Evolutionary conservation across 2,329 filamentous ascomycete genomes (phyloP), one percentile per base, ranked within the genome.

Genomic region (Coniella lustricola): DNA sequence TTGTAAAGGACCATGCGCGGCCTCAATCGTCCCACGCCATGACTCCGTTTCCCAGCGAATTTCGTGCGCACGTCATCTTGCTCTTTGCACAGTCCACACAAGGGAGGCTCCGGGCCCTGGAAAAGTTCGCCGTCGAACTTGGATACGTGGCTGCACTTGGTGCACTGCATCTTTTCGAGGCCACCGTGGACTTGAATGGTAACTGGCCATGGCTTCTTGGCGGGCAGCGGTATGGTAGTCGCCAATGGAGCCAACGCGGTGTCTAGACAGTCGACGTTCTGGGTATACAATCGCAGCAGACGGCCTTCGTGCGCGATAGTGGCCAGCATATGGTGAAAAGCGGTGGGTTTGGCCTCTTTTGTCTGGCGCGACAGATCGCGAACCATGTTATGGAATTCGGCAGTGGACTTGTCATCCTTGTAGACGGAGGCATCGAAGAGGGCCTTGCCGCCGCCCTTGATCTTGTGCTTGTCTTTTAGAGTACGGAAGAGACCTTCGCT

Each of bases 361-460:
- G 88, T 88, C 70, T 90, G 78, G 49, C 84, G 76, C 38, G 89
- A 89, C 59, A 98, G 78, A 60, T 87, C 84, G 62, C 90, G 85
- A 57, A 98, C 89, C 91, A 98, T 97, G 63, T 86, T 83, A 67
- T 98, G 93, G 65, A 98, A 98, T 10, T 86, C 88, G 20, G 86
- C 84, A 1, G 91, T 97, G 12, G 90, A 87, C 18, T 79, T 77
- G 64, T 94, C 85, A 71, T 95, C 87, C 66, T 89, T 90, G 72
- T 98, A 98, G 46, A 98, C 93, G 7, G 91, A 95, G 45, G 93
- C 93, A 69, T 98, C 93, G 62, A 98, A 98, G 1, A 98, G 77
- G 57, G 25, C 84, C 67, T 97, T 96, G 45, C 93, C 93, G 0
- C 93, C 96, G 18, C 86, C 81, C 64, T 95, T 95, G 54, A 96